Evolutionary conservation across 2,329 filamentous ascomycete genomes (phyloP).

Genomic region (Blastomyces parvus): DNA sequence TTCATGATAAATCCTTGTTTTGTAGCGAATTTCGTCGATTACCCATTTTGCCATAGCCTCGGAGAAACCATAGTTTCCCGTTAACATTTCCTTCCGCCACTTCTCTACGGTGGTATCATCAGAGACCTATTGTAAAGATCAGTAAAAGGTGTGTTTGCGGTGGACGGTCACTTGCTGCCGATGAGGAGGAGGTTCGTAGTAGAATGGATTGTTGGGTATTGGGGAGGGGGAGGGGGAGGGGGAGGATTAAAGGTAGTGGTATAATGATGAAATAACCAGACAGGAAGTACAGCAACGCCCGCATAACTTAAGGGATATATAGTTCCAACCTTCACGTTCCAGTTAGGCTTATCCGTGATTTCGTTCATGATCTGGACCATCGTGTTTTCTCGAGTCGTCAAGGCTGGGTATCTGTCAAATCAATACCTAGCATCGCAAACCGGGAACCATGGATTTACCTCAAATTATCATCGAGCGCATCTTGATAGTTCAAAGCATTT

Average conservation of each 20-base stretch:
- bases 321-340: conserved; percentile 25
- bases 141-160: not conserved
- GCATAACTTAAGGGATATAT: not conserved
- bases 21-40: conserved; percentile 39
- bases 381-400: conserved; percentile 21
- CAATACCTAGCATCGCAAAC: not conserved
- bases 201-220: not conserved
- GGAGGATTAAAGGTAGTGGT: not conserved
- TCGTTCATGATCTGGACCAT: conserved; percentile 29
- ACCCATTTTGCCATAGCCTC: conserved; percentile 24
- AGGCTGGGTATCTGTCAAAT: conserved; percentile 6
- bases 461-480: not conserved
- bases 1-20: conserved; percentile 34
- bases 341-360: conserved; percentile 29
- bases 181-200: not conserved
- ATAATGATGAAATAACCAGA: not conserved
- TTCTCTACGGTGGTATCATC: conserved; percentile 22
- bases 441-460: not conserved
- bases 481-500: conserved; percentile 5
- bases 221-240: not conserved
- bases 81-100: conserved; percentile 21
- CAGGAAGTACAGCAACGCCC: not conserved
- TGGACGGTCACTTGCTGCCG: not conserved
- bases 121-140: conserved; percentile 13
- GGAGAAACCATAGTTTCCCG: conserved; percentile 15